Evolutionary conservation across 2,329 filamentous ascomycete genomes (phyloP).

Genomic region (Cordyceps cicadae): DNA sequence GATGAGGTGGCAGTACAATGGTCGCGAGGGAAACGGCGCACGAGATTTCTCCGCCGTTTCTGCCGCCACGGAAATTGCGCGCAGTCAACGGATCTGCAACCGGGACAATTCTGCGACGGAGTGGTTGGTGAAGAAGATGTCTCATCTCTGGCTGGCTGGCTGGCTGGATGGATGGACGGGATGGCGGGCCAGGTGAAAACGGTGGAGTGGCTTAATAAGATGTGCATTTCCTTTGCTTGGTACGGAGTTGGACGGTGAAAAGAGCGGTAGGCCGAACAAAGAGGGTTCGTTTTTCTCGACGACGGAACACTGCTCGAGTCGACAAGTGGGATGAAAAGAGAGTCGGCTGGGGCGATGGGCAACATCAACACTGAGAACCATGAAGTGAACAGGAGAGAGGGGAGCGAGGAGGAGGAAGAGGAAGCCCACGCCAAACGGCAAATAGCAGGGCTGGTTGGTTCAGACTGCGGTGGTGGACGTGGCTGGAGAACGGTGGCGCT

Average conservation of each 20-base stretch:
- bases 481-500: not conserved
- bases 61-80: too few relatives aligned
- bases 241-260: not conserved
- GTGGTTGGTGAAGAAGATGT: too few relatives aligned
- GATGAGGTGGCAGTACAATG: too few relatives aligned
- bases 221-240: not conserved
- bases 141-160: too few relatives aligned
- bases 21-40: too few relatives aligned
- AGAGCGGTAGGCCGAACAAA: not conserved
- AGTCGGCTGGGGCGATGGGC: not conserved
- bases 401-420: not conserved
- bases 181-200: too few relatives aligned
- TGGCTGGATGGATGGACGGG: too few relatives aligned
- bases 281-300: not conserved
- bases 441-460: not conserved
- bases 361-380: too few relatives aligned
- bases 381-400: not conserved
- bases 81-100: too few relatives aligned
- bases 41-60: too few relatives aligned
- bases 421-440: not conserved
- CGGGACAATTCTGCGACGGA: too few relatives aligned
- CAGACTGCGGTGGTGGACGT: not conserved
- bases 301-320: not conserved
- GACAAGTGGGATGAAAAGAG: not conserved
- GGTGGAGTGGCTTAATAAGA: too few relatives aligned